Percentiles rank a stretch among this genome's conserved stretches.
phyloP scores from a whole-genome alignment of 139 green algal species.

The Picochlorum sp. region DNA sequence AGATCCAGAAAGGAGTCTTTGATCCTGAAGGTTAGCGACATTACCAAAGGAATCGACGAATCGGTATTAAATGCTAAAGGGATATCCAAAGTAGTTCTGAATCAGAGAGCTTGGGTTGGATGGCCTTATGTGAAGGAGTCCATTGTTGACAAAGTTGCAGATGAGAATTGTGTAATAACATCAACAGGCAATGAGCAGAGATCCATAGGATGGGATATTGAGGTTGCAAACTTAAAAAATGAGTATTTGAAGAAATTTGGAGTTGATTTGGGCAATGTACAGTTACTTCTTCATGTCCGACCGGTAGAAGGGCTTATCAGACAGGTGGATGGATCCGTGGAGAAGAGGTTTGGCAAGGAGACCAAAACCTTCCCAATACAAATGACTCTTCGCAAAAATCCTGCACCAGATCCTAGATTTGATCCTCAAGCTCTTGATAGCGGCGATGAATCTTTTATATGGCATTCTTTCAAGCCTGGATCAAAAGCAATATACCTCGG shows the following conservation, averaged over 20 bases:
- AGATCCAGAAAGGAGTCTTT: slow-evolving; percentile 66
- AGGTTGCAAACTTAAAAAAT: slow-evolving; percentile 21
- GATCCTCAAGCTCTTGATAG: slow-evolving; percentile 12
- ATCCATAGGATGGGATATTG: slow-evolving; percentile 12
- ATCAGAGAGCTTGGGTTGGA: slow-evolving; percentile 63
- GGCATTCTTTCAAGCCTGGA: slow-evolving; percentile 18
- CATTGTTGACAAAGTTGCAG: slow-evolving; percentile 33
- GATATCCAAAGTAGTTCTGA: slow-evolving; percentile 40
- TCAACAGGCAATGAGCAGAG: neutral
- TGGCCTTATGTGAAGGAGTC: slow-evolving; percentile 81
- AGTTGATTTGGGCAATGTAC: slow-evolving; percentile 36
- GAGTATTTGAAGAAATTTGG: slow-evolving; percentile 34
- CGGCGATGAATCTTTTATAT: slow-evolving; percentile 1
- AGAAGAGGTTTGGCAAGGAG: slow-evolving; percentile 64
- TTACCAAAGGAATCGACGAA: neutral
- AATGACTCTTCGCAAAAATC: slow-evolving; percentile 37
- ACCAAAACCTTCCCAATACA: slow-evolving; percentile 45
- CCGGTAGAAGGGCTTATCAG: slow-evolving; percentile 51
- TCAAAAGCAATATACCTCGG: slow-evolving; percentile 53
- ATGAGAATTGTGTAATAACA: neutral
- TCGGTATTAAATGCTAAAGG: neutral
- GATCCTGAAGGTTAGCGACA: slow-evolving; percentile 48
- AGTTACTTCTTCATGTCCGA: slow-evolving; percentile 56
- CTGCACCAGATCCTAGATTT: slow-evolving; percentile 34
- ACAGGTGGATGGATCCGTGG: slow-evolving; percentile 60